Percentiles rank a stretch among this genome's conserved stretches.
These are phyloP conservation scores for Ophiostoma ips DNA, from an alignment of 2,329 filamentous ascomycete species.

Conservation along the genomic window DNA sequence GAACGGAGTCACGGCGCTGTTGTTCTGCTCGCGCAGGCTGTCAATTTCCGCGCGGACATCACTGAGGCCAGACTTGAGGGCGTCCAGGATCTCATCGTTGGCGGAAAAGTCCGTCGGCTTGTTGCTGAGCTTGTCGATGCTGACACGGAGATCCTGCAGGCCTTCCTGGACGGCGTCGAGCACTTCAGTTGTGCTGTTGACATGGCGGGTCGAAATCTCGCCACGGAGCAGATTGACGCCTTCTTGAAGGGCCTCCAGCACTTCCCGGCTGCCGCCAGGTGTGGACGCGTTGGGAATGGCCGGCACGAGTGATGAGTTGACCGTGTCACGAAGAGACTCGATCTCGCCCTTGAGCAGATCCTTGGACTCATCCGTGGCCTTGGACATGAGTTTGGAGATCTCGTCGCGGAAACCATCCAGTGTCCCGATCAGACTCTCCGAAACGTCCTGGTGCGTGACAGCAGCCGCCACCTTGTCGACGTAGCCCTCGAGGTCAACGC, in stretches of 20 bases:
- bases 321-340: constrained; percentile 63
- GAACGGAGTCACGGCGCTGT: constrained; percentile 35
- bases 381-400: constrained; percentile 45
- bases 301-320: constrained; percentile 56
- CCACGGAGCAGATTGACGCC: constrained; percentile 62
- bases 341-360: constrained; percentile 71
- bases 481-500: constrained; percentile 67
- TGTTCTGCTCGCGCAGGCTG: constrained; percentile 47
- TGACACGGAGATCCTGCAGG: constrained; percentile 58
- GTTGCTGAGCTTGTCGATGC: constrained; percentile 64
- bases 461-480: constrained; percentile 58
- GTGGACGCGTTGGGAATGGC: constrained; percentile 31
- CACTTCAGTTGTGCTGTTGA: constrained; percentile 69
- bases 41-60: constrained; percentile 67
- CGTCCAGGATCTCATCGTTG: constrained; percentile 80
- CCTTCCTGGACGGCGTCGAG: constrained; percentile 84
- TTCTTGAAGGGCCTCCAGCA: constrained; percentile 55
- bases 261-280: constrained; percentile 40
- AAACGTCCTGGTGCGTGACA: constrained; percentile 62
- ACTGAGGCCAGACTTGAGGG: constrained; percentile 68
- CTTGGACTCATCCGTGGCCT: constrained; percentile 35
- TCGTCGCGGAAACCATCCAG: constrained; percentile 56
- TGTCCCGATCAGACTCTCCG: constrained; percentile 51
- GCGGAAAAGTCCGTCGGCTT: constrained; percentile 72
- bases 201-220: constrained; percentile 54